Evolutionary conservation across 306 rosid species (phyloP), one percentile per base, ranked within the genome.

Genomic region (Rubus idaeus): DNA sequence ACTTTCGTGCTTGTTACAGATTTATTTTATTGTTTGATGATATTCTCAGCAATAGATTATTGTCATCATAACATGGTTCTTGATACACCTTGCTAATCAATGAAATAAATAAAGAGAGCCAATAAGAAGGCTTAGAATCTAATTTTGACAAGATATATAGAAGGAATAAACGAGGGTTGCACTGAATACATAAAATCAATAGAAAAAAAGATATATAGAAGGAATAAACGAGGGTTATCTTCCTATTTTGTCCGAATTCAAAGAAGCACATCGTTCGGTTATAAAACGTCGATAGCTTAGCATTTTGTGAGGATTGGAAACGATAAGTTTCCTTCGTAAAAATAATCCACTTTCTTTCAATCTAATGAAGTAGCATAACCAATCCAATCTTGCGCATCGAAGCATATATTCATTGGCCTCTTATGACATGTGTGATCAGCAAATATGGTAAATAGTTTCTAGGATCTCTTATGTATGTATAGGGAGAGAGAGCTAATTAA

Each of bases 21-120:
- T 68, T 26, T 18, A 47, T 49, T 68, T 12, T 57, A 74, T 52
- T 64, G 17, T 42, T 80, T 13, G 35, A 8, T 64, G 9, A 47
- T 49, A 45, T 62, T 79, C 26, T 66, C 60, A 55, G 46, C 62
- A 6, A 66, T 44, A 64, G 75, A 74, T 77, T 58, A 49, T 39
- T 55, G 56, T 44, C 10, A 55, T 74, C 68, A 45, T 68, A 23
- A n/a, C 12, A 49, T 63, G 50, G 60, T 23, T 23, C 64, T 60
- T 45, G 56, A 74, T 74, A 14, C 5, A 8, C 11, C 16, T 18
- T 40, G 18, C 71, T 20, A 68, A 44, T 45, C 17, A 68, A 20
- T 68, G 17, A 60, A 23, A 60, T 60, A 10, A 10, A 4, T 13
- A 56, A n/a, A 23, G 1, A 23, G 40, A 60, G 41, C 1, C 2